Base-by-base conservation (phyloP, 2,329 filamentous ascomycete species). In the Pyrenochaeta sp. region DNA sequence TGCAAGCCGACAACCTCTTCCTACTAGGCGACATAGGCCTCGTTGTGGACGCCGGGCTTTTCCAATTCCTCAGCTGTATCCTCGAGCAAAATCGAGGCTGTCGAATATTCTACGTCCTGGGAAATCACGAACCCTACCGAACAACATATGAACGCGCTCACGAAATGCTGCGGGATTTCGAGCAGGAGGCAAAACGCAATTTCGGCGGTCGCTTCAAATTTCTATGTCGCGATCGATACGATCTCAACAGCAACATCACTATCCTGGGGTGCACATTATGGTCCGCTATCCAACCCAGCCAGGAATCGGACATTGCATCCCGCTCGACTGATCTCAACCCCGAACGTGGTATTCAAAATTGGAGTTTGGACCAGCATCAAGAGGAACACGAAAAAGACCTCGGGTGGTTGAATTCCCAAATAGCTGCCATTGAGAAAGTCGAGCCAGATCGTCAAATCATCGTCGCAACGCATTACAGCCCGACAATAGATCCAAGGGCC, bases 391-490 rank as follows among this genome's bases (percentile, higher is more conserved):
- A 36, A 7, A 50, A 60, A 2, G 77, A 80, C 39, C 35, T 79
- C 0, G 51, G 51, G 0, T 80, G 77, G 76, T 62, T 79, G 8
- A 77, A 79, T 49, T 44, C 35, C 0, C 47, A 72, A 38, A 67
- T 48, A 2, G 10, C 4, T 5, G 13, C 14, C 2, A 44, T 75
- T 11, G 36, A 45, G 0, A 32, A 53, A 4, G 35, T 62, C 4
- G 42, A 45, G 6, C 44, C 58, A 1, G 45, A 64, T 5, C 51
- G 37, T 4, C 51, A 55, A 7, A 59, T 77, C 11, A 29, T 74
- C 3, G 60, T 79, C 10, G 52, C 77, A 7, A 72, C 77, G 3
- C 77, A 80, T 49, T 73, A 72, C 55, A 73, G 71, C 37, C 77
- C 76, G 0, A 69, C 73, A 1, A 32, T 23, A 1, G 68, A 76